Base-by-base conservation (phyloP, 179 eudicot species). In the Vitellaria paradoxa region DNA sequence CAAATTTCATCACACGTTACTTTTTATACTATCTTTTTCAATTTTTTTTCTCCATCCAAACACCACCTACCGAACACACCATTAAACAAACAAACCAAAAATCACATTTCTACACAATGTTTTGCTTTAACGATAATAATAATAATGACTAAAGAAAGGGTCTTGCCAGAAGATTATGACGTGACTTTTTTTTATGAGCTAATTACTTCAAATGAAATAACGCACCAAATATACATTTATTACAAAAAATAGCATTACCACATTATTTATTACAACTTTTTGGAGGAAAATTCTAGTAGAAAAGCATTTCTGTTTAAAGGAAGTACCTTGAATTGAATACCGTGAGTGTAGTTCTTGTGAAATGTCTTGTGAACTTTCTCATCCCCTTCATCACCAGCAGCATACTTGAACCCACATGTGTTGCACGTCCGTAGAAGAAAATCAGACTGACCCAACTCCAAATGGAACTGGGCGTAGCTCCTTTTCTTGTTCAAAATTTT, bases 401-500 rank as follows among this genome's bases (percentile, higher is more conserved):
- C 85, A 86, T 91, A 96, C 84, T 87, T 87, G 73, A 90, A 84
- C 53, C 96, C 97, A 83, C 99, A 96, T 1, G 85, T 76, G 24
- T 80, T 81, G 84, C 99, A 96, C 0, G 90, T 78, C 24, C 86
- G 96, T 15, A 90, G 82, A 13, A 93, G 85, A 86, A 96, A 96
- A 88, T 96, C 91, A 80, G 99, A 93, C 71, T 96, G 99, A 72
- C 99, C 98, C 81, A 93, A 72, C 46, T 96, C 97, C 85, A 96
- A 82, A 85, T 92, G 93, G 78, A 86, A 87, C 69, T 96, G 99
- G 0, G 94, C 97, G 84, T 93, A 93, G 20, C 80, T 96, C 75
- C 97, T 89, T 81, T 93, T 96, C 86, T 90, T 96, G 80, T 88
- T 88, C 52, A 87, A 80, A 66, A 78, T 72, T 77, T 87, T 89